These are phyloP conservation scores for Aureobasidium subglaciale DNA, from an alignment of 2,329 filamentous ascomycete genomes.

Conservation along the genomic window DNA sequence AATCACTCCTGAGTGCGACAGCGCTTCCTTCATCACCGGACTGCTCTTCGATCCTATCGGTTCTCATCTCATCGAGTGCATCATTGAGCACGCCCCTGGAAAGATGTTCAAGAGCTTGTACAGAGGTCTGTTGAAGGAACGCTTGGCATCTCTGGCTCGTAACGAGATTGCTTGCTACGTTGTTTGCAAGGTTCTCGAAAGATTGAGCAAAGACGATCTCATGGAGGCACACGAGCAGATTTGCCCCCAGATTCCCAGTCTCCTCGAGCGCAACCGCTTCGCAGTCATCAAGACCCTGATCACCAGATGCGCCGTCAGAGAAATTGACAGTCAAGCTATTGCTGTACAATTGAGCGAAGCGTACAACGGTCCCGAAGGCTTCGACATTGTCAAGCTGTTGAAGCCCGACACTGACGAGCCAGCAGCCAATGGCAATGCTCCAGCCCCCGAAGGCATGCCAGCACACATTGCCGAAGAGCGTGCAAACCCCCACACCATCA, in stretches of 20 bases:
- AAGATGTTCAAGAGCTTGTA: conserved; percentile 89
- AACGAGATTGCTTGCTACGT: conserved; percentile 90
- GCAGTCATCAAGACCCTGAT: conserved; percentile 75
- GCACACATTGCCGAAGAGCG: conserved; percentile 13
- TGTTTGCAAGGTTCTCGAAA: conserved; percentile 71
- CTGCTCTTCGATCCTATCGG: conserved; percentile 87
- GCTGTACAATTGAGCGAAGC: conserved; percentile 51
- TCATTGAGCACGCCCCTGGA: conserved; percentile 72
- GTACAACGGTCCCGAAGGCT: conserved; percentile 46
- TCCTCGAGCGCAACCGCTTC: conserved; percentile 69
- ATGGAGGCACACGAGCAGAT: conserved; percentile 65
- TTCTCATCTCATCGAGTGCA: conserved; percentile 80
- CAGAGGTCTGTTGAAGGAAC: conserved; percentile 67
- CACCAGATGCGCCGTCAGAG: conserved; percentile 69
- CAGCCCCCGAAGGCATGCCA: conserved; percentile 18
- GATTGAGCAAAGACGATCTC: conserved; percentile 81
- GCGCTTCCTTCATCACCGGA: conserved; percentile 73
- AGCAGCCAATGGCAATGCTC: conserved; percentile 13
- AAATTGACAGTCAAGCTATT: conserved; percentile 50
- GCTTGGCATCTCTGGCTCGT: conserved; percentile 71
- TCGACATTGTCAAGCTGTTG: conserved; percentile 54
- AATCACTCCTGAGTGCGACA: conserved; percentile 64
- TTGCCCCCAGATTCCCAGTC: conserved; percentile 60
- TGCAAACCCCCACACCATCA: conserved; percentile 6
- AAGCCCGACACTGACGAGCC: conserved; percentile 41